Base-by-base conservation (phyloP, 805 yeast genomes). In the Dipodascopsis uninucleata region DNA sequence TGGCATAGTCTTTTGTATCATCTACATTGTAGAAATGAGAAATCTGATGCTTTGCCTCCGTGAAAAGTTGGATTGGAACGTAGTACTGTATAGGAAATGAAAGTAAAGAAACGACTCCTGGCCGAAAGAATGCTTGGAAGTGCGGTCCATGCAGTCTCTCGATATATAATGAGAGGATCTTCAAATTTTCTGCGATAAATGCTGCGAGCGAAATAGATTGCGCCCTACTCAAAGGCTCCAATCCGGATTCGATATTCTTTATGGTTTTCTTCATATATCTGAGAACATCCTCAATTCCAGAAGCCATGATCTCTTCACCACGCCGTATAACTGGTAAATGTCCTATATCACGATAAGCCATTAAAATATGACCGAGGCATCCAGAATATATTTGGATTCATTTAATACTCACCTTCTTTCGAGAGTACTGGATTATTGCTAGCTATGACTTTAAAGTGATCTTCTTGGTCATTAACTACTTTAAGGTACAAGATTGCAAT, bases 121-220 rank as follows among this genome's bases (percentile, higher is more conserved):
- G 59, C 3, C 59, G 46, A 31, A 55, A 52, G 8, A 28, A 16
- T 26, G 39, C 34, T 18, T 46, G 50, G 40, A 41, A 49, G 45
- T 55, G 49, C 18, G 34, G 46, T n/a, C 41, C 18, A 39, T 55
- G 58, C 8, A 55, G 28, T 22, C 58, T 47, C 37, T 49, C 46
- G 20, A 52, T 53, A 40, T 55, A 55, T 10, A 41, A 39, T 7
- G 58, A 45, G n/a, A 55, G 35, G 2, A 52, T 39, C 12, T 36
- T 29, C 26, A 55, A 33, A 12, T 41, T 38, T 5, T 44, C 36
- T n/a, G 33, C 21, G 23, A 51, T 26, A 34, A 49, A 55, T 16
- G 51, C 35, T 14, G 38, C 21, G 9, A 55, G 31, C 7, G 49
- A 43, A 9, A 45, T 45, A 31, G 39, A 41, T 25, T 21, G 41